phyloP scores from a whole-genome alignment of 2,329 filamentous ascomycete genomes.

The Ophiostoma quercus region DNA sequence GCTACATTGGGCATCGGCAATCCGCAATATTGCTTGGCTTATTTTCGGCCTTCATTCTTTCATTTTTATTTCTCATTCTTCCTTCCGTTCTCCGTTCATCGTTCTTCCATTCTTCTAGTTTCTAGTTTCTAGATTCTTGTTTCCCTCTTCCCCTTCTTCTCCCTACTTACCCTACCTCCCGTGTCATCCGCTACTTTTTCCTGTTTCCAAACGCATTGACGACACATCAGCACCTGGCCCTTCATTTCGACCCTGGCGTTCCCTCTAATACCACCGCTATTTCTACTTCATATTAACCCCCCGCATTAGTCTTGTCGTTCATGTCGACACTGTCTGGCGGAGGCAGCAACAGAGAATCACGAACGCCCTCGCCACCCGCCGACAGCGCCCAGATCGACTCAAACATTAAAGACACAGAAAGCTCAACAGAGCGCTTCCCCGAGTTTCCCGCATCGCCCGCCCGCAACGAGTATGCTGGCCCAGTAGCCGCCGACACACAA shows the following conservation, averaged over 20 bases:
- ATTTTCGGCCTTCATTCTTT: not conserved
- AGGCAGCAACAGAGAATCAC: constrained; percentile 38
- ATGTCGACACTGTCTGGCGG: constrained; percentile 71
- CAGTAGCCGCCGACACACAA: constrained; percentile 34
- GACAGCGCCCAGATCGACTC: not conserved
- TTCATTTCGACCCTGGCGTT: not conserved
- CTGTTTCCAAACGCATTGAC: not conserved
- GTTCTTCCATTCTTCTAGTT: not conserved
- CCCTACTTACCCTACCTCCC: not conserved
- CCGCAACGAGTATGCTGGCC: constrained; percentile 39
- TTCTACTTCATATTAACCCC: constrained; percentile 21
- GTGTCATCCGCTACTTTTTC: not conserved
- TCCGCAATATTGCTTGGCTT: not conserved
- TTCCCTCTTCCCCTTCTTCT: constrained; percentile 20
- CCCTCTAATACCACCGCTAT: not conserved
- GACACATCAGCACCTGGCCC: not conserved
- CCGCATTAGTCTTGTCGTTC: constrained; percentile 69
- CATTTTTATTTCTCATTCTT: not conserved
- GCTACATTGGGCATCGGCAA: not conserved
- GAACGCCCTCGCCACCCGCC: constrained; percentile 19
- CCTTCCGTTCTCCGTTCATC: not conserved
- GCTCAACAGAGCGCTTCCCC: constrained; percentile 25
- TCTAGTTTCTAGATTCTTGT: constrained; percentile 1
- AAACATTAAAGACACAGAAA: not conserved
- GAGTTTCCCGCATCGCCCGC: constrained; percentile 29